Conservation (phyloP, 2,329 filamentous ascomycete genomes). For the Cladosporium colombiae region DNA sequence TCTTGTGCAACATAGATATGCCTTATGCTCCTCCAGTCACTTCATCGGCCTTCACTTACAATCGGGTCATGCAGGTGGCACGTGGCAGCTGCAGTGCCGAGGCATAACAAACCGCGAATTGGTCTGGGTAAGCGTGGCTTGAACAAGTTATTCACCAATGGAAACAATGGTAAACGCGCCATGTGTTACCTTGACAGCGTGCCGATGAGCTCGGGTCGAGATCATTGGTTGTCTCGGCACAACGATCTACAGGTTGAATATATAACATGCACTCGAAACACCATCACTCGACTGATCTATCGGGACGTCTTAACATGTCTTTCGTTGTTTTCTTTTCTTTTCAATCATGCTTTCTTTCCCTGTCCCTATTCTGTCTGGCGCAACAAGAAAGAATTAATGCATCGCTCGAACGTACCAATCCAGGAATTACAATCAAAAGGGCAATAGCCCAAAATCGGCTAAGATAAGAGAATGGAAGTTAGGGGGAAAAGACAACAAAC, state of each 20-base stretch:
- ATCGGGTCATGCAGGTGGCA: not conserved
- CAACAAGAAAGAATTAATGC: conserved; percentile 8
- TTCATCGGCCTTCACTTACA: conserved; percentile 60
- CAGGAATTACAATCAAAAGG: conserved; percentile 17
- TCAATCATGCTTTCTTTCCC: conserved; percentile 69
- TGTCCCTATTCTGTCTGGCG: not conserved
- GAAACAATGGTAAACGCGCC: not conserved
- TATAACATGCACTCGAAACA: not conserved
- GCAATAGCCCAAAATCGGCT: conserved; percentile 5
- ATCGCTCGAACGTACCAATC: conserved; percentile 21
- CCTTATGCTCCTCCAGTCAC: conserved; percentile 44
- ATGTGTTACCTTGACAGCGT: not conserved
- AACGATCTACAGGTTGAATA: not conserved
- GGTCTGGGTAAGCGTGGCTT: not conserved
- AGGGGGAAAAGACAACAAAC: not conserved
- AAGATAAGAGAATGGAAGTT: conserved; percentile 8
- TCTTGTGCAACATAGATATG: not conserved
- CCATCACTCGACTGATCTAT: not conserved
- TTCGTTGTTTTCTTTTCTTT: conserved; percentile 85
- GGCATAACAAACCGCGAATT: not conserved
- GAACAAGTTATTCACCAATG: not conserved
- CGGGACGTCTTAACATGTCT: not conserved
- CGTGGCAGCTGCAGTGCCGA: conserved; percentile 1
- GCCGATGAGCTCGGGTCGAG: not conserved
- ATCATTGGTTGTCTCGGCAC: not conserved